Percentiles rank a stretch among this genome's conserved stretches.
Evolutionary conservation across 345 rosid species (phyloP).

Genomic region (Hirschfeldia incana): DNA sequence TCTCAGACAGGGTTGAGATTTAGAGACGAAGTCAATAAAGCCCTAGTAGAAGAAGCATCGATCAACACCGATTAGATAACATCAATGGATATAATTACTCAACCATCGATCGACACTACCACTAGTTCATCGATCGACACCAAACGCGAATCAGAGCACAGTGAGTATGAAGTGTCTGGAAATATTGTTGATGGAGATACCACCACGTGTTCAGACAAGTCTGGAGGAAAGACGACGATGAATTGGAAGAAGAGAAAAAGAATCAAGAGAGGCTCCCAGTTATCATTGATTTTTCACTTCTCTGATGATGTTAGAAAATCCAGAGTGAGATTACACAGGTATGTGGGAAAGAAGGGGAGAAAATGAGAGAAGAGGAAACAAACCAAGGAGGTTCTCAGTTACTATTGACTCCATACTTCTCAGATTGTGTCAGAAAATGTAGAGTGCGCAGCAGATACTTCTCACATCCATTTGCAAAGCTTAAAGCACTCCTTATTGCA

Average conservation of each 20-base stretch:
- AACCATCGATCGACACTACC: background rate
- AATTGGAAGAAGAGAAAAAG: background rate
- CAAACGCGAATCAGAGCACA: background rate
- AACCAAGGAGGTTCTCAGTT: too few relatives aligned
- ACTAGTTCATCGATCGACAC: background rate
- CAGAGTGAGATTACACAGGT: background rate
- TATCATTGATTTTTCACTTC: background rate
- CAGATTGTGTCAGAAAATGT: background rate
- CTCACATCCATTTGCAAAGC: background rate
- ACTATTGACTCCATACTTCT: background rate
- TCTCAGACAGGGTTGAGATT: background rate
- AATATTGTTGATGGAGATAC: background rate
- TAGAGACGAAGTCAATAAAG: background rate
- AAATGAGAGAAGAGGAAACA: background rate
- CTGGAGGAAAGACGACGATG: background rate
- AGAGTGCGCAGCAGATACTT: background rate
- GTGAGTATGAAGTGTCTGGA: background rate
- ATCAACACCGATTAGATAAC: background rate
- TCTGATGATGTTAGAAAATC: background rate
- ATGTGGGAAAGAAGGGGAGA: too few relatives aligned
- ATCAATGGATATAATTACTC: background rate
- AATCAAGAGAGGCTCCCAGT: too few relatives aligned
- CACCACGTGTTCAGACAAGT: background rate
- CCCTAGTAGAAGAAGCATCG: background rate
- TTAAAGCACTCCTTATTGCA: background rate